A percentile compares a stretch with the other conserved stretches of the same genome.
phyloP scores from a whole-genome alignment of 2,329 filamentous ascomycete genomes.

The Pyrenochaeta sp. region DNA sequence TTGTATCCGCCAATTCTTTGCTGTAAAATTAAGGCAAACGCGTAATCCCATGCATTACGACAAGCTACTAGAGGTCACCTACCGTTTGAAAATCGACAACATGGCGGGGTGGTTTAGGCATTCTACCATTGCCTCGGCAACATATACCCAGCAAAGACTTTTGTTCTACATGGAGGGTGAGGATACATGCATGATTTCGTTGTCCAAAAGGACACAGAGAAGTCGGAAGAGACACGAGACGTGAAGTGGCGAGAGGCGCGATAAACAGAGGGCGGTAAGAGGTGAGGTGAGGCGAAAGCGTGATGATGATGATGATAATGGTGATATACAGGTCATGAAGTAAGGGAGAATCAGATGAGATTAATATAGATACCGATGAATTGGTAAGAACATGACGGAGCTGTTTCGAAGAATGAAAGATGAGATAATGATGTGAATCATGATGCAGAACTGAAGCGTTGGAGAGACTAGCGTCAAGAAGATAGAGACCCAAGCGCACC shows the following conservation, averaged over 20 bases:
- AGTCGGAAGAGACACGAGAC: background rate
- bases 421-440: background rate
- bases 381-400: slow-evolving; percentile 1
- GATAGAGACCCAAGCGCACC: background rate
- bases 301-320: background rate
- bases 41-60: no score
- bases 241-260: background rate
- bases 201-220: background rate
- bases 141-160: background rate
- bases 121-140: background rate
- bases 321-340: background rate
- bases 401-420: slow-evolving; percentile 3
- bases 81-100: background rate
- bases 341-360: slow-evolving; percentile 5
- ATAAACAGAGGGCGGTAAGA: background rate
- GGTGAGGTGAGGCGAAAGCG: background rate
- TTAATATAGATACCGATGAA: slow-evolving; percentile 17
- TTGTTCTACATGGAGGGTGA: background rate
- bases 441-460: background rate
- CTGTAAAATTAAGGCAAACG: no score
- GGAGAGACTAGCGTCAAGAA: background rate
- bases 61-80: background rate
- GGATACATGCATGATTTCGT: background rate
- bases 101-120: background rate
- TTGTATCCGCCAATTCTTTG: no score